These are phyloP conservation scores for Mortierella alpina DNA, from an alignment of 192 early-diverging fungal species.

Conservation along the genomic window DNA sequence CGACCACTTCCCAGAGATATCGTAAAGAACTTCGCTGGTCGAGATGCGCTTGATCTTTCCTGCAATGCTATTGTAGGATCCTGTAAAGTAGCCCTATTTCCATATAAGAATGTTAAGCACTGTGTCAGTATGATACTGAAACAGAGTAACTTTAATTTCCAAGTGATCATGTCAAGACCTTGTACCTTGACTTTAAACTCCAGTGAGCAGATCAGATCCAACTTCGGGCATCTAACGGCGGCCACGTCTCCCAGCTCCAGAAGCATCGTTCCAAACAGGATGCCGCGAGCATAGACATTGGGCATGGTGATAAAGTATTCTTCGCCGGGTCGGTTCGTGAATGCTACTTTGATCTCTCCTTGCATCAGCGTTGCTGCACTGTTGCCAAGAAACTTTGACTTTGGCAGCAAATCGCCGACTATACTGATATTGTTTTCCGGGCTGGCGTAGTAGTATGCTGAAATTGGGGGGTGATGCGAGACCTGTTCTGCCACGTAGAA, in stretches of 20 bases:
- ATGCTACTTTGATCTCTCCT: slow-evolving; percentile 71
- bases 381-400: slow-evolving; percentile 90
- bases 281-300: slow-evolving; percentile 94
- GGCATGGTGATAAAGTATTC: slow-evolving; percentile 86
- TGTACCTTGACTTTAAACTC: slow-evolving; percentile 92
- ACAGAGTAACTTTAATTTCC: not conserved
- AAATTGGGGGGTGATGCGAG: slow-evolving; percentile 94
- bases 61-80: slow-evolving; percentile 79
- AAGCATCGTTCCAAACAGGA: slow-evolving; percentile 95
- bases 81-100: slow-evolving; percentile 78
- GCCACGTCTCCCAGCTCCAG: slow-evolving; percentile 90
- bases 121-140: not conserved
- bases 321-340: slow-evolving; percentile 76
- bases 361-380: slow-evolving; percentile 92
- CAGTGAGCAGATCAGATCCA: slow-evolving; percentile 82
- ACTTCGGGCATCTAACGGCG: slow-evolving; percentile 75
- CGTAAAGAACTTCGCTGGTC: slow-evolving; percentile 79
- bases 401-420: slow-evolving; percentile 83
- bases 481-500: slow-evolving; percentile 92
- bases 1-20: slow-evolving; percentile 91
- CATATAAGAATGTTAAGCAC: not conserved
- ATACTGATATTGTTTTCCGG: slow-evolving; percentile 85
- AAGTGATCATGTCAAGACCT: not conserved
- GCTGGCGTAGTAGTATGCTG: slow-evolving; percentile 83
- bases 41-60: slow-evolving; percentile 86